Conservation (phyloP, 106 monocot species). For the Phalaenopsis aphrodite region DNA sequence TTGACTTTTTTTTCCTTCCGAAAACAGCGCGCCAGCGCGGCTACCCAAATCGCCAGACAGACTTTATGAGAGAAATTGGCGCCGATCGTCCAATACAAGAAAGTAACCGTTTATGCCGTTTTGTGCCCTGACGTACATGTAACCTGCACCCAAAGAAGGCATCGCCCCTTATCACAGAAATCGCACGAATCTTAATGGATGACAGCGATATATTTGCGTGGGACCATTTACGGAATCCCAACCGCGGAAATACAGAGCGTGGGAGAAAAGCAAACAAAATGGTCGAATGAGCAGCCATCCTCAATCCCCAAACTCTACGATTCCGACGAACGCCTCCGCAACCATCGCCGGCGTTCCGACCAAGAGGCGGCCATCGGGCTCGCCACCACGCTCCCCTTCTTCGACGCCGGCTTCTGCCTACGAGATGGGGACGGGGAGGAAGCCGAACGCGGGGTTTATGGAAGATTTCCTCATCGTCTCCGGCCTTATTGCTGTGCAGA, state of each 20-base stretch:
- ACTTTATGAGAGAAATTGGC: too few species aligned
- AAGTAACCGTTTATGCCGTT: too few species aligned
- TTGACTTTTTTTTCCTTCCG: too few species aligned
- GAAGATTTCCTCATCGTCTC: slow-evolving; percentile 31
- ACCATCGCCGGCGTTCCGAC: background rate
- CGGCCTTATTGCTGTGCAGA: slow-evolving; percentile 41
- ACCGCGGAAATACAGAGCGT: background rate
- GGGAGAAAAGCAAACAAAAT: background rate
- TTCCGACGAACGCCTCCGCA: slow-evolving; percentile 6
- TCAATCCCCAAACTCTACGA: slow-evolving; percentile 4
- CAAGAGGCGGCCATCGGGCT: background rate
- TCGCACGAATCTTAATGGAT: background rate
- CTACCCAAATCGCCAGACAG: too few species aligned
- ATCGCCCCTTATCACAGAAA: background rate
- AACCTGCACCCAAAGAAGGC: background rate
- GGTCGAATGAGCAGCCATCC: background rate
- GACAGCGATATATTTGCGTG: background rate
- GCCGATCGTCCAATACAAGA: too few species aligned
- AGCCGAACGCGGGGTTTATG: slow-evolving; percentile 6
- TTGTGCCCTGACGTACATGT: too few species aligned
- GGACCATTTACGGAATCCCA: background rate
- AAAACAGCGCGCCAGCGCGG: too few species aligned
- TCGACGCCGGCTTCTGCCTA: background rate
- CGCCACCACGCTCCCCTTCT: background rate
- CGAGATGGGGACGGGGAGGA: background rate